Percentiles rank a stretch among this genome's conserved stretches.
Evolutionary conservation across 768 basidiomycete genomes (phyloP).

Genomic region (Mycena polygramma): DNA sequence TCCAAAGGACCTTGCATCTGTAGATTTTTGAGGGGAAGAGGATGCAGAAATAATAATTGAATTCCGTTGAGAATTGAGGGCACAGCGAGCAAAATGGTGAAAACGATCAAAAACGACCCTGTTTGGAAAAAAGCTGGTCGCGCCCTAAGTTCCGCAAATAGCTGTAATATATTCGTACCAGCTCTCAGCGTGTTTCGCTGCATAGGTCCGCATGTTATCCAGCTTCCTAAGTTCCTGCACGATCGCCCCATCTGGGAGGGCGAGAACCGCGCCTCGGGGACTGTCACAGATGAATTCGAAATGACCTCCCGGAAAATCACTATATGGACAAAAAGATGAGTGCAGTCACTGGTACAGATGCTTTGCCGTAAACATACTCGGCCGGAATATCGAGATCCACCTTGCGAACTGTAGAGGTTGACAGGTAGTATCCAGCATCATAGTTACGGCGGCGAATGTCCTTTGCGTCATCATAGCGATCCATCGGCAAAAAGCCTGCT

Average conservation of each 20-base stretch:
- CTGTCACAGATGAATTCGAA: neutral
- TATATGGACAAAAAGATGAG: neutral
- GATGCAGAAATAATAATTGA: no score
- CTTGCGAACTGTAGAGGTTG: neutral
- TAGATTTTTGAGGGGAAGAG: no score
- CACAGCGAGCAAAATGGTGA: no score
- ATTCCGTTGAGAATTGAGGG: no score
- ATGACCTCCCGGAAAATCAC: neutral
- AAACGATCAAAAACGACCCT: no score
- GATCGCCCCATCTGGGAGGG: neutral
- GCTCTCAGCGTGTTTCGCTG: neutral
- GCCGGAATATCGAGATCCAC: neutral
- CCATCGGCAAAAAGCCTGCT: neutral
- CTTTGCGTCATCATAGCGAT: neutral
- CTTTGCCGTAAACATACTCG: neutral
- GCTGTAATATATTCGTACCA: no score
- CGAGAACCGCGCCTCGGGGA: neutral
- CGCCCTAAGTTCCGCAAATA: no score
- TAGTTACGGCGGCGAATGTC: neutral
- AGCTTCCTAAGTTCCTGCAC: neutral
- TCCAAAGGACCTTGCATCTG: no score
- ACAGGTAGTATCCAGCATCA: neutral
- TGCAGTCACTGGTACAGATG: neutral
- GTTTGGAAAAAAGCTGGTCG: no score
- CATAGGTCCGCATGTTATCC: neutral